Conservation (phyloP, 1,284 basidiomycete species). For the Vanrija pseudolonga region DNA sequence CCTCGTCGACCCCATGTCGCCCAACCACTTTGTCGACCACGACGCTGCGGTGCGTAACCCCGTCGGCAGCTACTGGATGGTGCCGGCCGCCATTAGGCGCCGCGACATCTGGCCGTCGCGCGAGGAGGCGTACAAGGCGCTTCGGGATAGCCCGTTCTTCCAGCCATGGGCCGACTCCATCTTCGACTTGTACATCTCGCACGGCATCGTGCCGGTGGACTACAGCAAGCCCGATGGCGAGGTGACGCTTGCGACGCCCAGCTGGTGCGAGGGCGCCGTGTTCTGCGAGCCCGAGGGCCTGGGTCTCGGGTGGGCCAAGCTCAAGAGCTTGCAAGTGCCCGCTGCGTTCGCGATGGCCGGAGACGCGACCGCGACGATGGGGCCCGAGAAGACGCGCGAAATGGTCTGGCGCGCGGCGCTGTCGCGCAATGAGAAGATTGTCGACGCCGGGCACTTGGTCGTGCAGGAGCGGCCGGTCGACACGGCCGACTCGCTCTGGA, state of each 20-base stretch:
- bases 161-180: slow-evolving; percentile 56
- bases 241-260: slow-evolving; percentile 33
- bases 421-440: slow-evolving; percentile 29
- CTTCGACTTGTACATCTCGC: slow-evolving; percentile 64
- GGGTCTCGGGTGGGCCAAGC: slow-evolving; percentile 34
- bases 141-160: slow-evolving; percentile 52
- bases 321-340: slow-evolving; percentile 27
- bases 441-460: slow-evolving; percentile 37
- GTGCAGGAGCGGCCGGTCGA: slow-evolving; percentile 37
- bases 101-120: slow-evolving; percentile 7
- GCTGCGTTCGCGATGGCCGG: slow-evolving; percentile 30
- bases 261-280: slow-evolving; percentile 32
- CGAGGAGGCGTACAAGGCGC: slow-evolving; percentile 38
- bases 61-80: slow-evolving; percentile 5
- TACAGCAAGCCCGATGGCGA: neutral
- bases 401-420: slow-evolving; percentile 36
- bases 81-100: slow-evolving; percentile 54
- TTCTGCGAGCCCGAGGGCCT: slow-evolving; percentile 32
- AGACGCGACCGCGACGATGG: slow-evolving; percentile 22
- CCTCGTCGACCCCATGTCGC: slow-evolving; percentile 66
- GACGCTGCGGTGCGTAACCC: neutral
- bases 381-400: slow-evolving; percentile 24
- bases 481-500: slow-evolving; percentile 30
- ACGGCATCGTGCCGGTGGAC: slow-evolving; percentile 56
- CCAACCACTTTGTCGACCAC: slow-evolving; percentile 3